Evolutionary conservation across 2,329 filamentous ascomycete species (phyloP).

Genomic region (Hypoxylon sp.): DNA sequence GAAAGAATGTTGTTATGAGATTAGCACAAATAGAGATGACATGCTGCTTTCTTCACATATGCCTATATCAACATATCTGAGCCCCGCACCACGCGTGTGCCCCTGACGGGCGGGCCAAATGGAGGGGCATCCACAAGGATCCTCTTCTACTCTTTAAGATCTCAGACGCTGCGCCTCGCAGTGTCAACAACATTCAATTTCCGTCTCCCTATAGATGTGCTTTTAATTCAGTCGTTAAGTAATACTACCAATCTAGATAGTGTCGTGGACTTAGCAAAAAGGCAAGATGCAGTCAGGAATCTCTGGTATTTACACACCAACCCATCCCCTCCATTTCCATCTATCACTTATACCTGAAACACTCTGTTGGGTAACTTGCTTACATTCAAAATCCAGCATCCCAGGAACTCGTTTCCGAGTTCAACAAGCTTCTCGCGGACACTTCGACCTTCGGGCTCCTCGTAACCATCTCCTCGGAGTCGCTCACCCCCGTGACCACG

Average conservation of each 20-base stretch:
- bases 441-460: constrained; percentile 75
- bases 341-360: neutral
- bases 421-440: constrained; percentile 75
- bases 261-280: neutral
- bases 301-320: constrained; percentile 63
- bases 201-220: constrained; percentile 2
- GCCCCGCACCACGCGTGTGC: constrained; percentile 31
- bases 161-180: constrained; percentile 8
- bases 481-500: constrained; percentile 70
- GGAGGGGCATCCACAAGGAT: constrained; percentile 32
- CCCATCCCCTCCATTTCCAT: neutral
- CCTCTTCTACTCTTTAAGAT: neutral
- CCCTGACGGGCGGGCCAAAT: constrained; percentile 12
- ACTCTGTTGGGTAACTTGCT: constrained; percentile 10
- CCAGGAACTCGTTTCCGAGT: constrained; percentile 78
- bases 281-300: constrained; percentile 83
- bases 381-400: constrained; percentile 66
- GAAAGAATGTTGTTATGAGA: neutral
- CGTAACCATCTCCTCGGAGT: constrained; percentile 76
- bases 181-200: constrained; percentile 8
- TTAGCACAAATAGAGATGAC: neutral
- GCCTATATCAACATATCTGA: constrained; percentile 6
- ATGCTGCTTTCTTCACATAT: neutral
- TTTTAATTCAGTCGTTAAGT: neutral
- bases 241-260: neutral